Percentiles rank a stretch among this genome's conserved stretches.
Evolutionary conservation across 2,329 filamentous ascomycete species (phyloP).

Genomic region (Seiridium cupressi): DNA sequence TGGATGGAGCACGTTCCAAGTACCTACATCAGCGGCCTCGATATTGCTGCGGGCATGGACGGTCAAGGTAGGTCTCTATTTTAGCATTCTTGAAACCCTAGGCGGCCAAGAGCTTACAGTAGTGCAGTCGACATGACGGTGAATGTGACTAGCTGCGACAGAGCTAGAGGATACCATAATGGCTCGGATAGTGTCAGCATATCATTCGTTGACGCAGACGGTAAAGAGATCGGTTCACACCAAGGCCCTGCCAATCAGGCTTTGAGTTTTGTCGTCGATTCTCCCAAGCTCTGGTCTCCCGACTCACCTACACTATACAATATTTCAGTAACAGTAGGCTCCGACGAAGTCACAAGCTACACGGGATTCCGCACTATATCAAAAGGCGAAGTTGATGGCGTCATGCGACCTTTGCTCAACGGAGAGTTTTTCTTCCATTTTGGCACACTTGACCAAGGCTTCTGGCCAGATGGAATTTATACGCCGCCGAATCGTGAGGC

Average conservation of each 20-base stretch:
- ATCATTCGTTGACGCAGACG: slow-evolving; percentile 32
- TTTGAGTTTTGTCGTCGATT: slow-evolving; percentile 54
- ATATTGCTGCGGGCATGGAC: slow-evolving; percentile 56
- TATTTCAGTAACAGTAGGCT: slow-evolving; percentile 47
- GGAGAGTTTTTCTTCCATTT: slow-evolving; percentile 68
- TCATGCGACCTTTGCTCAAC: slow-evolving; percentile 63
- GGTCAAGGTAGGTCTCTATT: slow-evolving; percentile 40
- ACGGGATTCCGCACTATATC: slow-evolving; percentile 67
- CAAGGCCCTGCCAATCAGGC: slow-evolving; percentile 44
- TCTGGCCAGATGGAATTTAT: slow-evolving; percentile 65
- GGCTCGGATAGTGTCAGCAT: slow-evolving; percentile 30
- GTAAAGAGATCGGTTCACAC: slow-evolving; percentile 40
- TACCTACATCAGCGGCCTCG: slow-evolving; percentile 56
- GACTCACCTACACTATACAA: slow-evolving; percentile 63
- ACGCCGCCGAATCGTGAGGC: slow-evolving; percentile 64
- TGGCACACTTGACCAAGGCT: slow-evolving; percentile 62
- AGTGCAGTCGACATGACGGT: slow-evolving; percentile 53
- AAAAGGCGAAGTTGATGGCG: slow-evolving; percentile 52
- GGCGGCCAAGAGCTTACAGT: neutral
- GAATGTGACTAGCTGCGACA: slow-evolving; percentile 43
- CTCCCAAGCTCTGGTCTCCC: slow-evolving; percentile 64
- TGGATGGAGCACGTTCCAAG: slow-evolving; percentile 65
- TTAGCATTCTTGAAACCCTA: neutral
- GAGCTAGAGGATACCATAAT: slow-evolving; percentile 21
- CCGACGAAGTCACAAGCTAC: slow-evolving; percentile 60